These are phyloP conservation scores for Cryptococcus maquisensis DNA, from an alignment of 1,284 basidiomycete genomes.

Conservation along the genomic window DNA sequence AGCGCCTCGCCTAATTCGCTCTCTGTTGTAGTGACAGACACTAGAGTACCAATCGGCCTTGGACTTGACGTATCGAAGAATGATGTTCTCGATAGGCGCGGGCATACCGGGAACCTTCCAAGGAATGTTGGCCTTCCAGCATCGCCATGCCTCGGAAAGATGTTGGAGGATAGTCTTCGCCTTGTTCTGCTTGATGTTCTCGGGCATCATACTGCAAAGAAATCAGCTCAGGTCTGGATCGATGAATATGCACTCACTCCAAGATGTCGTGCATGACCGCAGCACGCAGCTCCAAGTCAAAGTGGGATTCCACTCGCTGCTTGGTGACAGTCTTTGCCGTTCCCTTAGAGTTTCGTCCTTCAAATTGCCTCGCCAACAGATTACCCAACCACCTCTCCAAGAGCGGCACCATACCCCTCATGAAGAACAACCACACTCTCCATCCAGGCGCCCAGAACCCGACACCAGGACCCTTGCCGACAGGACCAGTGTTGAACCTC, in stretches of 20 bases:
- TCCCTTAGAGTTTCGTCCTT: constrained; percentile 93
- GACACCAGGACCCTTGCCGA: constrained; percentile 97
- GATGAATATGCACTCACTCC: constrained; percentile 49
- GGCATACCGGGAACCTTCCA: constrained; percentile 54
- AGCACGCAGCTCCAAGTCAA: constrained; percentile 93
- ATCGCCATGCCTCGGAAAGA: constrained; percentile 95
- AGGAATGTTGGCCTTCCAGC: constrained; percentile 95
- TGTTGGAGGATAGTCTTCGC: constrained; percentile 98
- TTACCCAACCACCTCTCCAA: constrained; percentile 98
- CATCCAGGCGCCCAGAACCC: constrained; percentile 99
- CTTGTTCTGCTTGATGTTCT: constrained; percentile 98
- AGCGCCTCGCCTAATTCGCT: constrained; percentile 67
- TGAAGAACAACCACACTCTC: constrained; percentile 99
- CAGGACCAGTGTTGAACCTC: constrained; percentile 94
- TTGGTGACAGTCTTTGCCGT: constrained; percentile 96
- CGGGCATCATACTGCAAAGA: constrained; percentile 77
- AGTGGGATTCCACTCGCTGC: constrained; percentile 97
- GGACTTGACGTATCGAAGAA: constrained; percentile 97
- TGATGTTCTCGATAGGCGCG: constrained; percentile 98
- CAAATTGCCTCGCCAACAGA: constrained; percentile 94
- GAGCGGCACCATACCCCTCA: constrained; percentile 96
- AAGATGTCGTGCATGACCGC: constrained; percentile 99
- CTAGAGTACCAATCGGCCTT: constrained; percentile 99
- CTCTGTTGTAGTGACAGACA: constrained; percentile 60
- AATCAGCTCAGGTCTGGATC: constrained; percentile 1